These are phyloP conservation scores for Yarrowia sp. DNA, from an alignment of 805 yeast species.

Conservation along the genomic window DNA sequence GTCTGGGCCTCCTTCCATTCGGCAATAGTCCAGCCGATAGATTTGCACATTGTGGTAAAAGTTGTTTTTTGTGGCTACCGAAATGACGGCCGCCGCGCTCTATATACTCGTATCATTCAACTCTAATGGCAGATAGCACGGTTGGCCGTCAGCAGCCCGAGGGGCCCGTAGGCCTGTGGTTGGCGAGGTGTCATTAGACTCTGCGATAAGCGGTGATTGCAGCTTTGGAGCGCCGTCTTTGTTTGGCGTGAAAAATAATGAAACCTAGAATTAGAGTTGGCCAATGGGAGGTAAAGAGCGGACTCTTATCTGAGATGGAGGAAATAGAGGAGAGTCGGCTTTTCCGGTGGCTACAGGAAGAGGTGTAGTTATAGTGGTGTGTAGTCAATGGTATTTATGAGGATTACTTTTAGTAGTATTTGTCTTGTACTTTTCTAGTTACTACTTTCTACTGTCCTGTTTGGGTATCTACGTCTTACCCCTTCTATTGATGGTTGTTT, in stretches of 20 bases:
- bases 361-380: not conserved
- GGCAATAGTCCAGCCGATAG: slow-evolving; percentile 71
- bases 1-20: slow-evolving; percentile 76
- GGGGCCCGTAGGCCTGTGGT: not conserved
- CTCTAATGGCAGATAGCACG: not conserved
- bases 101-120: not conserved
- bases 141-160: slow-evolving; percentile 13
- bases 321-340: not conserved
- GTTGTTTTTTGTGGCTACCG: too few relatives aligned
- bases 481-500: too few relatives aligned
- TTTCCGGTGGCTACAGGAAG: not conserved
- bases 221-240: not conserved
- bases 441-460: too few relatives aligned
- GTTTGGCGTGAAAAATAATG: slow-evolving; percentile 1
- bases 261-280: not conserved
- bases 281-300: not conserved
- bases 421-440: too few relatives aligned
- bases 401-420: too few relatives aligned
- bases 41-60: slow-evolving; percentile 30
- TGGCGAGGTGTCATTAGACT: not conserved
- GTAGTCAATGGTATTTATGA: too few relatives aligned
- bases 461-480: too few relatives aligned
- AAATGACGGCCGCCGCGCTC: not conserved
- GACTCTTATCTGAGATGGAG: not conserved
- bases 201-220: slow-evolving; percentile 14